Conservation (phyloP, 2,329 filamentous ascomycete species). For the Tolypocladium ovalisporum region DNA sequence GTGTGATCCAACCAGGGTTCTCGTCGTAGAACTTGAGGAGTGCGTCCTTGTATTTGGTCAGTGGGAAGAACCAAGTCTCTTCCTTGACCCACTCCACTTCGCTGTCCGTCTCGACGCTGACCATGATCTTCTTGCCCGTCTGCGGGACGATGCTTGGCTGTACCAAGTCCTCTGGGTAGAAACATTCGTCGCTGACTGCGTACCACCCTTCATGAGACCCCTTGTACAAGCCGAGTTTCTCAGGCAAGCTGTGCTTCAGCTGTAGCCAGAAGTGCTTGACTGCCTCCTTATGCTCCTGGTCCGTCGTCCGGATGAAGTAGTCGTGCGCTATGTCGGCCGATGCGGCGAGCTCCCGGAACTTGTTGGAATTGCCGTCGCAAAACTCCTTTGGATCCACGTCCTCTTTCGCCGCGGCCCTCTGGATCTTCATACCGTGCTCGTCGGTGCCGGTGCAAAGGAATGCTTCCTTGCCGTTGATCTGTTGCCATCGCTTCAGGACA, state of each 20-base stretch:
- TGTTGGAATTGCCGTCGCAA: slow-evolving; percentile 73
- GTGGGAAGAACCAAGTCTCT: slow-evolving; percentile 85
- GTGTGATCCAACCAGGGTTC: slow-evolving; percentile 70
- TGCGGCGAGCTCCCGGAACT: slow-evolving; percentile 65
- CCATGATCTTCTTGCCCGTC: slow-evolving; percentile 75
- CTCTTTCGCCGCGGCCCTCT: slow-evolving; percentile 67
- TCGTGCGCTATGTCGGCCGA: slow-evolving; percentile 64
- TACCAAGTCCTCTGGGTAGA: slow-evolving; percentile 71
- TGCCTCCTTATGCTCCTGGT: slow-evolving; percentile 67
- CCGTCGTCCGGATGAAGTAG: slow-evolving; percentile 87
- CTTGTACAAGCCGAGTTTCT: slow-evolving; percentile 70
- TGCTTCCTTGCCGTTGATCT: slow-evolving; percentile 59
- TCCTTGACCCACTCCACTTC: slow-evolving; percentile 93
- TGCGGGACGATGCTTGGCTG: slow-evolving; percentile 64
- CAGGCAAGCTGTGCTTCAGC: slow-evolving; percentile 41
- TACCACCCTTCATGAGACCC: slow-evolving; percentile 92
- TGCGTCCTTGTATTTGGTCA: slow-evolving; percentile 71
- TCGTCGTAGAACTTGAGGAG: slow-evolving; percentile 69
- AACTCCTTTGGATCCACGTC: slow-evolving; percentile 69
- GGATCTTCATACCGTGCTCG: slow-evolving; percentile 96
- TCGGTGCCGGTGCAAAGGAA: slow-evolving; percentile 86
- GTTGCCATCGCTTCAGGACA: slow-evolving; percentile 84
- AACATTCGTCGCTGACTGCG: slow-evolving; percentile 91
- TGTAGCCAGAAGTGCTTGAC: slow-evolving; percentile 86
- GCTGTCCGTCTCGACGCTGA: slow-evolving; percentile 76